Conservation (phyloP, 306 rosid species). For the Abrus pulchellus region DNA sequence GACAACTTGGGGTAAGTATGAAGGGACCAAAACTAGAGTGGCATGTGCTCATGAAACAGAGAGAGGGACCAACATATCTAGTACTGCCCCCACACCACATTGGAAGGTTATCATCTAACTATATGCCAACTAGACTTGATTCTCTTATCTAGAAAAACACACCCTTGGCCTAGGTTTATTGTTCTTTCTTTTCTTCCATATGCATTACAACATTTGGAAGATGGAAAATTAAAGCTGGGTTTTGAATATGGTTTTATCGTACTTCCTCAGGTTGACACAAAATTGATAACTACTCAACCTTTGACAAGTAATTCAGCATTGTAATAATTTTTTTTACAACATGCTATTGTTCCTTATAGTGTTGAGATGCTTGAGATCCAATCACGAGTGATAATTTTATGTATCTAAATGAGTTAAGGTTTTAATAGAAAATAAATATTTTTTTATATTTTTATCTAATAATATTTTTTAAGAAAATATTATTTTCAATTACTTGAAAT, state of each 20-base stretch:
- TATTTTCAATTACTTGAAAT: too few species aligned
- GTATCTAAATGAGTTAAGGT: too few species aligned
- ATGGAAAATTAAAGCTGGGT: not conserved
- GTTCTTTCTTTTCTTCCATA: not conserved
- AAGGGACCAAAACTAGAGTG: slow-evolving; percentile 54
- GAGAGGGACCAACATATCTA: slow-evolving; percentile 58
- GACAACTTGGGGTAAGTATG: slow-evolving; percentile 48
- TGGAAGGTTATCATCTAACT: slow-evolving; percentile 49
- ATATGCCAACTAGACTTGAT: slow-evolving; percentile 48
- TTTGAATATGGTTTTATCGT: not conserved
- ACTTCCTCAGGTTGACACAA: not conserved
- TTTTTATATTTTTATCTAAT: too few species aligned
- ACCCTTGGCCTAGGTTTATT: slow-evolving; percentile 26
- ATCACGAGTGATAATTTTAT: not conserved
- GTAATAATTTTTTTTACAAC: not conserved
- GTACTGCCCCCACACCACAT: slow-evolving; percentile 50
- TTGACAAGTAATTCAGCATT: not conserved
- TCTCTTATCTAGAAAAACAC: slow-evolving; percentile 51
- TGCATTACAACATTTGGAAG: not conserved
- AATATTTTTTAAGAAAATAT: too few species aligned
- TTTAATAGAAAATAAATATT: too few species aligned
- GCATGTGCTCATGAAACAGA: slow-evolving; percentile 54
- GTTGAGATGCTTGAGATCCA: not conserved
- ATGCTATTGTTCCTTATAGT: not conserved
- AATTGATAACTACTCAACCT: not conserved